A percentile compares a stretch with the other conserved stretches of the same genome.
phyloP scores from a whole-genome alignment of 2,329 filamentous ascomycete genomes.

The Botryotinia globosa region DNA sequence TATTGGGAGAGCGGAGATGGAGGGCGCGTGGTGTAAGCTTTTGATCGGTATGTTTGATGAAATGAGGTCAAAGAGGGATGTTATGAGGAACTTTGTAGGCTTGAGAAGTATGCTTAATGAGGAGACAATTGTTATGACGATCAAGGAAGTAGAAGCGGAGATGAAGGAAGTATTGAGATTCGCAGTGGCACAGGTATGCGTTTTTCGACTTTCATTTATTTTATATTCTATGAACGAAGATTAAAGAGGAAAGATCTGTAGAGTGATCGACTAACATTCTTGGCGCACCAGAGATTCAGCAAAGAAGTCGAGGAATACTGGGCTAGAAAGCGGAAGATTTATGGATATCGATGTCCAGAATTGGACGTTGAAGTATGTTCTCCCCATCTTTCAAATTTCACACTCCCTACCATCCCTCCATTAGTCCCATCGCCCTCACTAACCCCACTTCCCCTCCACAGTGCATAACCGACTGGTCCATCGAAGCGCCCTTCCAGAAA shows the following conservation, averaged over 20 bases:
- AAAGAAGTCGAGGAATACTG: background rate
- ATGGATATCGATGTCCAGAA: background rate
- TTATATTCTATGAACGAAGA: no score
- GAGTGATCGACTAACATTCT: background rate
- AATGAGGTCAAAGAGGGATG: background rate
- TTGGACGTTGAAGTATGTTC: background rate
- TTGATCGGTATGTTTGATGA: slow-evolving; percentile 1
- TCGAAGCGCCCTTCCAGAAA: slow-evolving; percentile 4
- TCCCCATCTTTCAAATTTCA: background rate
- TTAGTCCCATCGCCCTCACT: background rate
- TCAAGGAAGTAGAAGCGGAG: background rate
- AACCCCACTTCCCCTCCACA: background rate
- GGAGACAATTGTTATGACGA: background rate
- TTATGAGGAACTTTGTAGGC: background rate
- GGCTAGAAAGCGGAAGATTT: background rate
- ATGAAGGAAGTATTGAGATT: background rate
- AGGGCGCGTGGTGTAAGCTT: background rate
- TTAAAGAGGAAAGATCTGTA: fast-evolving
- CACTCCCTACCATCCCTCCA: background rate
- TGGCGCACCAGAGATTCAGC: background rate
- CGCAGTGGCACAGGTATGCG: background rate
- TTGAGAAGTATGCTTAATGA: background rate
- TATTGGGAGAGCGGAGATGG: background rate
- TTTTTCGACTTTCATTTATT: fast-evolving
- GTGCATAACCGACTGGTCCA: slow-evolving; percentile 1